Base-by-base conservation (phyloP, 345 rosid genomes). In the Linum usitatissimum region DNA sequence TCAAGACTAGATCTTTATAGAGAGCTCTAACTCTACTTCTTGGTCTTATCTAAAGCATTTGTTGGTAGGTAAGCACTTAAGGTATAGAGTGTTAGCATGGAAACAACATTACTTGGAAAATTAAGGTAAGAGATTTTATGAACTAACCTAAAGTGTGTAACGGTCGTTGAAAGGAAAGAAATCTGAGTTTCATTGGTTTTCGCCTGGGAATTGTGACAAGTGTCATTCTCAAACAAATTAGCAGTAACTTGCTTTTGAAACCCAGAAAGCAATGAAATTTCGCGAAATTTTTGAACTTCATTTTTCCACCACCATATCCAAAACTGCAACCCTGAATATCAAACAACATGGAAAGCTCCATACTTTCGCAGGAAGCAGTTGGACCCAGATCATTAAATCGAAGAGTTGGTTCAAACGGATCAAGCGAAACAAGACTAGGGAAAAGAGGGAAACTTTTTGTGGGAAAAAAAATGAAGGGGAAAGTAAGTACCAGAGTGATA, bases 401-500 rank as follows among this genome's bases (percentile, higher is more conserved):
- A 4, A 5, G 3, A 17, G 12, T 45, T 36, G 7, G 30, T 66
- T 12, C 59, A 18, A 53, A 20, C 28, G 59, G 53, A 38, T 51
- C 53, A 14, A 6, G 56, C 9, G 8, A 9, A 3, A 55, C 18
- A 23, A 30, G 34, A 34, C 9, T 15, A 12, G 42, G 12, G 68
- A 39, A 55, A 13, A 42, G 36, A 61, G 48, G 5, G 23, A 40
- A 30, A 3, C 20, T 18, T 28, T 58, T 28, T 15, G 9, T 14
- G 5, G 40, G 19, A 42, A 18, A 18, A 21, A 18, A 38, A 65
- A 20, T 17, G 5, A 57, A 9, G 62, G 17, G 21, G 31, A 61
- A 40, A 23, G n/a, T 18, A 8, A 62, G 62, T 66, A 78, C 78
- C 77, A 36, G 70, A 57, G 67, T 10, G 18, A 63, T 68, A 9